phyloP scores from a whole-genome alignment of 306 rosid species.

The Abrus precatorius region DNA sequence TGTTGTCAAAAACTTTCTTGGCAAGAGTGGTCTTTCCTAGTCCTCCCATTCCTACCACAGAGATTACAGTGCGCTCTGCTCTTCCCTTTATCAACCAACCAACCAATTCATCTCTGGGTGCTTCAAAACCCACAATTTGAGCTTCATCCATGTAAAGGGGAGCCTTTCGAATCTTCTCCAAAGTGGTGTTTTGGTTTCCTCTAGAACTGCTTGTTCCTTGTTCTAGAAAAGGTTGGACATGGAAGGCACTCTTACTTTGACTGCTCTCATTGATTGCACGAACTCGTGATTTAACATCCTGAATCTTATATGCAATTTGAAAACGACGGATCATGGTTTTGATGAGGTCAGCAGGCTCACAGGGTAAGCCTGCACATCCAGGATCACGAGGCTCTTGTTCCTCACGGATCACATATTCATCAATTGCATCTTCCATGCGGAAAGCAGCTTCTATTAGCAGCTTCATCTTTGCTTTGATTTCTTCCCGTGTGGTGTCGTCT shows the following conservation, averaged over 20 bases:
- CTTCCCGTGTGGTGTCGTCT: background rate
- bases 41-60: background rate
- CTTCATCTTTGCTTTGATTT: background rate
- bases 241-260: background rate
- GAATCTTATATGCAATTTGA: background rate
- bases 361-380: no score
- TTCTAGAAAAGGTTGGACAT: background rate
- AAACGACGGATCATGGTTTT: background rate
- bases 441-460: background rate
- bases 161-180: background rate
- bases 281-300: background rate
- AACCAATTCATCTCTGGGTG: background rate
- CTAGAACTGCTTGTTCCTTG: background rate
- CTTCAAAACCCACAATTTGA: background rate
- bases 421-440: background rate
- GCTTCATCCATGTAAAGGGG: background rate
- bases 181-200: no score
- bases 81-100: background rate
- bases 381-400: background rate
- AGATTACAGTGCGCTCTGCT: background rate
- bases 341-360: background rate
- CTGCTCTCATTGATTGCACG: no score
- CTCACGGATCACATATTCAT: no score
- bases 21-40: no score
- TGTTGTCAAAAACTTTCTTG: no score